Evolutionary conservation across 768 basidiomycete genomes (phyloP), one percentile per base, ranked within the genome.

Genomic region (Rhodocollybia butyracea): DNA sequence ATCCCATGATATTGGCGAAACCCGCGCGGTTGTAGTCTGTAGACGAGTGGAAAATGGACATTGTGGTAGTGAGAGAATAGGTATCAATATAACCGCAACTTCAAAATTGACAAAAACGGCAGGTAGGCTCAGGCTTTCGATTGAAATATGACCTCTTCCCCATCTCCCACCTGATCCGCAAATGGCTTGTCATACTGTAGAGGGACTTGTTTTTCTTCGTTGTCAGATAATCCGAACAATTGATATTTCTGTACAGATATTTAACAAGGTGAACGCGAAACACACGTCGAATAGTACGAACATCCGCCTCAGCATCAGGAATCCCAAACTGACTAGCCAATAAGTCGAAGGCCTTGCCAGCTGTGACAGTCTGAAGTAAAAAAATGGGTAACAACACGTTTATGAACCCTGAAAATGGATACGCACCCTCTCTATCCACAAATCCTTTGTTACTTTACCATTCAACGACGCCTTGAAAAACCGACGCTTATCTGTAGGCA

Each of bases 401-500:
- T 45, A 38, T 3, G 32, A 40, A 55, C 27, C 12, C 2, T 19
- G 34, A 27, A 30, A 13, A 17, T 48, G 22, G n/a, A 13, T 17
- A 61, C 69, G 59, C 62, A 89, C 90, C 79, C 89, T 91, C 46
- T 76, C 73, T 54, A 89, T 80, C 91, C 91, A 94, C 46, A 90
- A 77, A 6, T 76, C 63, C 48, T 71, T 73, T 62, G 83, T 79
- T 15, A 63, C 62, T 1, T 61, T 51, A 51, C 70, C 64, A 19
- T 65, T 69, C 2, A 60, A 58, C 3, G 60, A 58, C 5, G 84
- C 78, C 36, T 71, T 80, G 31, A 90, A 61, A 64, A 88, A 80
- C 39, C 88, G 60, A 22, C 89, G 79, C 55, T 88, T 76, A 22
- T 81, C 78, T 41, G 81, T 62, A 13, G 82, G 70, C 1, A 82